A percentile compares a stretch with the other conserved stretches of the same genome.
Evolutionary conservation across 345 rosid species (phyloP).

Genomic region (Nephelium lappaceum): DNA sequence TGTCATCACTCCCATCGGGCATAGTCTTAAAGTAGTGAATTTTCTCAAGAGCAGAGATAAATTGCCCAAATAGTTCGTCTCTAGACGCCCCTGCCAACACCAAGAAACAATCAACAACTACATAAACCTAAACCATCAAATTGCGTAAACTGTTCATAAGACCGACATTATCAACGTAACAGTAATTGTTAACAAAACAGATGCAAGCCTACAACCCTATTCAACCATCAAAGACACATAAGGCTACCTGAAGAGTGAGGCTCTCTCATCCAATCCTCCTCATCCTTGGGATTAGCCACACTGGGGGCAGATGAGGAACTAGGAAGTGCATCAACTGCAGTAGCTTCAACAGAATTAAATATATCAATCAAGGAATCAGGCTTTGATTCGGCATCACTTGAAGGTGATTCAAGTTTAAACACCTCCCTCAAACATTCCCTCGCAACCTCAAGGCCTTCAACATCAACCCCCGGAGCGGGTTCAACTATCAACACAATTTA

Average conservation of each 20-base stretch:
- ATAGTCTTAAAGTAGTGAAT: conserved; percentile 49
- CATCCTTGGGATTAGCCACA: conserved; percentile 36
- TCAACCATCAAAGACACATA: background rate
- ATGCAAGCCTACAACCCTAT: background rate
- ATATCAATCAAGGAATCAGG: conserved; percentile 56
- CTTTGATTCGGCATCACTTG: conserved; percentile 28
- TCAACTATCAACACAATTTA: conserved; percentile 48
- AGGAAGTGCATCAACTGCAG: conserved; percentile 40
- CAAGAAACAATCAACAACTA: conserved; percentile 9
- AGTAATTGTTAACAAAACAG: background rate
- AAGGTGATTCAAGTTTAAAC: conserved; percentile 46
- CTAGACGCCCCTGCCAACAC: conserved; percentile 54
- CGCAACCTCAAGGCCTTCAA: conserved; percentile 83
- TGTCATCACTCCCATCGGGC: conserved; percentile 69
- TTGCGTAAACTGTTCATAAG: background rate
- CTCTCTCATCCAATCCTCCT: conserved; percentile 34
- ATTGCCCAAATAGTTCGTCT: conserved; percentile 82
- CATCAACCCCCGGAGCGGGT: conserved; percentile 66
- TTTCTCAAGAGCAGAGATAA: conserved; percentile 84
- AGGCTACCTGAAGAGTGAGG: conserved; percentile 35
- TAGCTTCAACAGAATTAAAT: conserved; percentile 49
- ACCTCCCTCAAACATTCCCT: conserved; percentile 69
- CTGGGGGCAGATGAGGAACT: conserved; percentile 36
- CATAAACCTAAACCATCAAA: background rate
- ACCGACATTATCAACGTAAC: background rate